Evolutionary conservation across 2,329 filamentous ascomycete genomes (phyloP).

Genomic region (Fusarium sp.): DNA sequence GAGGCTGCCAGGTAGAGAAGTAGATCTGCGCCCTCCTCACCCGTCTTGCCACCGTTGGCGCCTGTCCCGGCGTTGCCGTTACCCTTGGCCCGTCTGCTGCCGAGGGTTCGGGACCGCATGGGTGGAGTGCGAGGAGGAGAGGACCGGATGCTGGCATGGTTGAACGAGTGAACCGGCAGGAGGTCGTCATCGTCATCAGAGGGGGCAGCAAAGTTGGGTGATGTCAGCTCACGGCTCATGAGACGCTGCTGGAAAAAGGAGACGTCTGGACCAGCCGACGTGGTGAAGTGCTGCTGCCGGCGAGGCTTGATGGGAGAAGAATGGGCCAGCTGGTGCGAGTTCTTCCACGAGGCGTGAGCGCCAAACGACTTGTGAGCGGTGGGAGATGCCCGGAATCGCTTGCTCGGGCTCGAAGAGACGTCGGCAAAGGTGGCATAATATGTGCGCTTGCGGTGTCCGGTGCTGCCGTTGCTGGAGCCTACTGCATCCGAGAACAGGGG

Average conservation of each 20-base stretch:
- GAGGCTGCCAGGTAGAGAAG: slow-evolving; percentile 90
- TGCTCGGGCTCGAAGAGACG: slow-evolving; percentile 68
- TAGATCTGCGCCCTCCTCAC: slow-evolving; percentile 84
- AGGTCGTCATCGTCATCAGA: slow-evolving; percentile 88
- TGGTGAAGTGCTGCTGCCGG: slow-evolving; percentile 80
- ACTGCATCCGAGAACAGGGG: slow-evolving; percentile 88
- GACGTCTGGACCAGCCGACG: slow-evolving; percentile 75
- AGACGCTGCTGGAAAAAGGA: slow-evolving; percentile 82
- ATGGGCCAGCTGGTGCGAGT: slow-evolving; percentile 79
- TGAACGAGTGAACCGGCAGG: slow-evolving; percentile 81
- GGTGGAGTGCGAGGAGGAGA: slow-evolving; percentile 90
- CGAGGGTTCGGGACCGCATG: slow-evolving; percentile 65
- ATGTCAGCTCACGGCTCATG: slow-evolving; percentile 71
- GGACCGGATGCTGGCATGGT: slow-evolving; percentile 71
- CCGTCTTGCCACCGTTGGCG: slow-evolving; percentile 66
- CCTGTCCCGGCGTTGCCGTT: slow-evolving; percentile 57
- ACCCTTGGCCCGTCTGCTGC: slow-evolving; percentile 61
- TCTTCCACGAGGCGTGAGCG: slow-evolving; percentile 77
- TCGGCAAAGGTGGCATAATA: slow-evolving; percentile 70
- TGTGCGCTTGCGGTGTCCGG: slow-evolving; percentile 72
- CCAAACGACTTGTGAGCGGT: slow-evolving; percentile 68
- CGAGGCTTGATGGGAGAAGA: slow-evolving; percentile 88
- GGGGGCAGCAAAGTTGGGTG: slow-evolving; percentile 70
- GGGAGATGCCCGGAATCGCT: slow-evolving; percentile 76
- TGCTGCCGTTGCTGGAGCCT: slow-evolving; percentile 75